Percentiles rank a stretch among this genome's conserved stretches.
phyloP scores from a whole-genome alignment of 148 eudicot species.

The Drosera capensis region DNA sequence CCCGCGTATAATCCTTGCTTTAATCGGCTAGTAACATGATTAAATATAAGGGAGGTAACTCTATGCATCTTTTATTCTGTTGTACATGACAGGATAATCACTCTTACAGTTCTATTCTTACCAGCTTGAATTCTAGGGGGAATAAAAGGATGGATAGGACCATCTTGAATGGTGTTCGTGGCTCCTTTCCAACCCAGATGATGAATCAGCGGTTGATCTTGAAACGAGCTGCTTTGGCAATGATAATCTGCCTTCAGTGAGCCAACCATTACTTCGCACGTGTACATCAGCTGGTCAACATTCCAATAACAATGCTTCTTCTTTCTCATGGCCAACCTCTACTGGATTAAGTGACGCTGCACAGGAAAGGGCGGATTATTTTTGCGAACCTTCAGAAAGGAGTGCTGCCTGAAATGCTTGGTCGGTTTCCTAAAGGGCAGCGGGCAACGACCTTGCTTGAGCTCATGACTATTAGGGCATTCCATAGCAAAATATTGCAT shows the following conservation, averaged over 20 bases:
- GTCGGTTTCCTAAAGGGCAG: background rate
- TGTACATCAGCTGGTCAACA: background rate
- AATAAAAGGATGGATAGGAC: constrained; percentile 54
- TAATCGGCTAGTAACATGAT: too few species aligned
- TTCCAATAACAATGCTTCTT: constrained; percentile 30
- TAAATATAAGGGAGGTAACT: too few species aligned
- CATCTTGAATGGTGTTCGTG: constrained; percentile 35
- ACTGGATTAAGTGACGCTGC: background rate
- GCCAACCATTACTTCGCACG: background rate
- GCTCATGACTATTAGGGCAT: background rate
- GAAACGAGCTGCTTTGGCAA: background rate
- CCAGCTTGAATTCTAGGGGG: too few species aligned
- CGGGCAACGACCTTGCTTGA: background rate
- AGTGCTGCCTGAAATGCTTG: background rate
- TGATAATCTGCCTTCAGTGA: background rate
- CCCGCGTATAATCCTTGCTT: too few species aligned
- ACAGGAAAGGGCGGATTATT: background rate
- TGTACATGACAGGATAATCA: too few species aligned
- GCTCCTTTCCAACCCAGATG: constrained; percentile 20
- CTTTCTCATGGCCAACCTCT: constrained; percentile 30
- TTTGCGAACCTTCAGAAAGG: background rate
- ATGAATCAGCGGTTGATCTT: background rate
- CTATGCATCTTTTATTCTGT: too few species aligned
- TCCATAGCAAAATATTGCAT: background rate
- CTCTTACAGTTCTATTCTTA: too few species aligned